phyloP scores from a whole-genome alignment of 805 yeast genomes.

The Schizosaccharomyces octosporus region DNA sequence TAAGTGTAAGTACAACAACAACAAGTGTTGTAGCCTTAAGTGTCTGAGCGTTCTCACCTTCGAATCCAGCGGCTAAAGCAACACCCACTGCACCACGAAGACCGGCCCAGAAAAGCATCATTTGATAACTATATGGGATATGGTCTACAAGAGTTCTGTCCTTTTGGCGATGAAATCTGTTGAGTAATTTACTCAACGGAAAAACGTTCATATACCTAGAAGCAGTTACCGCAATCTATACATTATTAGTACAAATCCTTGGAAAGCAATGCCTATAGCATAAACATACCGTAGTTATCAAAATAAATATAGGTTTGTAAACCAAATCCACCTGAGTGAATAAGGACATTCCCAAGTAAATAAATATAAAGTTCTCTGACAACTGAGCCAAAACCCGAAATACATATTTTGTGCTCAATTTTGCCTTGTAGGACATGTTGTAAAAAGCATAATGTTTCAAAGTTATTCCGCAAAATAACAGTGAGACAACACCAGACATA shows the following conservation, averaged over 20 bases:
- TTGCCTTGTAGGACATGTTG: constrained; percentile 93
- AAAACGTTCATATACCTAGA: constrained; percentile 95
- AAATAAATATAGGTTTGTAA: constrained; percentile 77
- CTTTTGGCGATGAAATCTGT: constrained; percentile 46
- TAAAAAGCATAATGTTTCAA: constrained; percentile 89
- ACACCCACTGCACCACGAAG: constrained; percentile 97
- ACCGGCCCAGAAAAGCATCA: constrained; percentile 99
- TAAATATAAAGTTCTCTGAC: constrained; percentile 88
- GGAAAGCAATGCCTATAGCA: background rate
- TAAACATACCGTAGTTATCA: constrained; percentile 44
- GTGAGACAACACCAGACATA: constrained; percentile 68
- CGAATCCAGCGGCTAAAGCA: constrained; percentile 90
- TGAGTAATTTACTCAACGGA: constrained; percentile 67
- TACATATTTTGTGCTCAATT: constrained; percentile 82
- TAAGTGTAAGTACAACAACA: constrained; percentile 87
- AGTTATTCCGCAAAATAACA: constrained; percentile 88
- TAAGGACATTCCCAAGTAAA: constrained; percentile 75
- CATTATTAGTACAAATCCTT: too few relatives aligned
- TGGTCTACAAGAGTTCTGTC: constrained; percentile 47
- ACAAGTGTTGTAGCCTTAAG: constrained; percentile 84
- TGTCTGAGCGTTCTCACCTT: constrained; percentile 76
- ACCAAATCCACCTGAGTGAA: constrained; percentile 92
- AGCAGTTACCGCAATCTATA: constrained; percentile 44
- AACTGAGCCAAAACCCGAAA: constrained; percentile 86
- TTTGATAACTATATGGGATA: constrained; percentile 82